Base-by-base conservation (phyloP, 2,329 filamentous ascomycete species). In the Exophiala spinifera region DNA sequence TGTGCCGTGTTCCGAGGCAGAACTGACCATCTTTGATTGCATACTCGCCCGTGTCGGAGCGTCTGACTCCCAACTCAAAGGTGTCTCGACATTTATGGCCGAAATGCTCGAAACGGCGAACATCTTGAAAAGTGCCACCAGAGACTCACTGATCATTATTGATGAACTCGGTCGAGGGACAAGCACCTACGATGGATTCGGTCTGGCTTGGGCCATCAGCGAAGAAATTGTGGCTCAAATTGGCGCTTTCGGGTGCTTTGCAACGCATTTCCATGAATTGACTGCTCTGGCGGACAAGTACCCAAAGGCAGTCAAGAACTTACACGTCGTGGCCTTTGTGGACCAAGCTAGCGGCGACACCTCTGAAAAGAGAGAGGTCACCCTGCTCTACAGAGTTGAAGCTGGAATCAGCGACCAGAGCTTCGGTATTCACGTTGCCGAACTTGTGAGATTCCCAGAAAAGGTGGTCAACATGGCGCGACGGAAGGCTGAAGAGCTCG, bases 401-500 rank as follows among this genome's bases (percentile, higher is more conserved):
- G 89, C 89, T 0, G 94, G 94, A 46, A 87, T 99, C 64, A 96
- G 91, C 68, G 94, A 99, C 71, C 94, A 99, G 74, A 94, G 88
- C 55, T 99, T 99, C 70, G 94, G 94, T 64, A 99, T 99, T 64
- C 94, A 99, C 72, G 95, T 99, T 13, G 94, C 94, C 1, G 94
- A 99, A 74, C 81, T 99, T 4, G 94, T 99, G 17, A 85, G 91
- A 42, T 99, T 99, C 75, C 94, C 94, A 0, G 86, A 90, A 64
- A 99, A 99, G 75, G 95, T 99, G 14, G 88, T 99, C 57, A 90
- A 91, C 61, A 99, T 99, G 95, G 94, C 94, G n/a, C 95, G 95
- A 75, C 84, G 94, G 64, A 99, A 99, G 76, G 94, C 94, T 0
- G 94, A 97, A 70, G 95, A 99, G 77, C 79, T 99, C 33, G 94